Percentiles rank a stretch among this genome's conserved stretches.
phyloP scores from a whole-genome alignment of 306 rosid species.

The Carpinus fangiana region DNA sequence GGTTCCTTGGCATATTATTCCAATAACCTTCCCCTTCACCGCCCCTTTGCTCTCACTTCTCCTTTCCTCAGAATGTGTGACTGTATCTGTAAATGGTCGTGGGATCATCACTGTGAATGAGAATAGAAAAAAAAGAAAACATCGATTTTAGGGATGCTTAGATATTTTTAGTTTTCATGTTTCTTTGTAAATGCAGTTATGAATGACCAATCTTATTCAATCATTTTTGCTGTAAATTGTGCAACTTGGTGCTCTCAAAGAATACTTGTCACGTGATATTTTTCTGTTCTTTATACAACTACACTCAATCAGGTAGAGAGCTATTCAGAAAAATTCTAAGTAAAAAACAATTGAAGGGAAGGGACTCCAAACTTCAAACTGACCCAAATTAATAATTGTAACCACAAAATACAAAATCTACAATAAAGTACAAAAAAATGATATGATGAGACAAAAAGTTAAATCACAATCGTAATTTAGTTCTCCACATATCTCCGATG shows the following conservation, averaged over 20 bases:
- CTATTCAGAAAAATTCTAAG: background rate
- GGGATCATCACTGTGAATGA: background rate
- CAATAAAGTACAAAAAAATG: background rate
- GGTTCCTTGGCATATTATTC: background rate
- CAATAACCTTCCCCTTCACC: background rate
- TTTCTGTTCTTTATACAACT: too few relatives aligned
- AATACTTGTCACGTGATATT: background rate
- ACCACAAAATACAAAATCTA: background rate
- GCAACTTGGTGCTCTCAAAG: background rate
- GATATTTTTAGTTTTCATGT: constrained; percentile 1
- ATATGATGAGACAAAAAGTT: background rate
- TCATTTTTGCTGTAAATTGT: background rate
- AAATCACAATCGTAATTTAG: constrained; percentile 49
- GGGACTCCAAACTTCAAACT: background rate
- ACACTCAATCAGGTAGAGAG: too few relatives aligned
- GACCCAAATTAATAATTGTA: background rate
- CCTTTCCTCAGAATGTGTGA: background rate
- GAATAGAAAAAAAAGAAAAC: background rate
- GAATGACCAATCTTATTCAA: constrained; percentile 7
- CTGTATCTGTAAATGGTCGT: background rate
- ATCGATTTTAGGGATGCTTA: background rate
- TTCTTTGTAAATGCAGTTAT: constrained; percentile 26
- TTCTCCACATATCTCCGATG: constrained; percentile 73
- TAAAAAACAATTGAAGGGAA: background rate
- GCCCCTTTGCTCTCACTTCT: background rate